Conservation (phyloP, 805 yeast genomes). For the Nakazawaea wickerhamii region DNA sequence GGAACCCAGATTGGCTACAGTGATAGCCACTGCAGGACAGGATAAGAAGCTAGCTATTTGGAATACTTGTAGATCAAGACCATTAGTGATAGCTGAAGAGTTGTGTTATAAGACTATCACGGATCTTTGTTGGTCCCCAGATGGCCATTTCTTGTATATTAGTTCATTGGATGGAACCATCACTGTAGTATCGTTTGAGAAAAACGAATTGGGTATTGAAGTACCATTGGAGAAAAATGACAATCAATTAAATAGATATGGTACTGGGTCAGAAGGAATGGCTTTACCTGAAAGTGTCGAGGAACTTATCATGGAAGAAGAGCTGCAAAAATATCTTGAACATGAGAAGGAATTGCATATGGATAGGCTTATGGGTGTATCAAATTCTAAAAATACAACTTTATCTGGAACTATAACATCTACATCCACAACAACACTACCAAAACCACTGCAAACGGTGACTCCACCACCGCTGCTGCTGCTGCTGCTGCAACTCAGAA, state of each 20-base stretch:
- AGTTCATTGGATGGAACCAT: slow-evolving; percentile 85
- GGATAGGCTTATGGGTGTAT: slow-evolving; percentile 35
- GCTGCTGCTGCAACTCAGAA: too few relatives aligned
- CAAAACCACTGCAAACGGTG: not conserved
- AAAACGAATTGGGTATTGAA: slow-evolving; percentile 52
- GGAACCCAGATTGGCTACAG: slow-evolving; percentile 41
- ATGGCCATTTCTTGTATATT: slow-evolving; percentile 66
- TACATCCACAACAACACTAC: too few relatives aligned
- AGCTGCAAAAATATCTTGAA: slow-evolving; percentile 35
- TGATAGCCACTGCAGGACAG: slow-evolving; percentile 95
- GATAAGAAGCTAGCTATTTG: slow-evolving; percentile 85
- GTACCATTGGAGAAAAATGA: slow-evolving; percentile 64
- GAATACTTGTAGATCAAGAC: slow-evolving; percentile 74
- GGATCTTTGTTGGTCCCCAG: slow-evolving; percentile 85
- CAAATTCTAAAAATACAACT: not conserved
- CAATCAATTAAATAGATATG: slow-evolving; percentile 71
- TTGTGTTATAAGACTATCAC: slow-evolving; percentile 74
- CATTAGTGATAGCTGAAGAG: slow-evolving; percentile 75
- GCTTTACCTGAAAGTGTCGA: slow-evolving; percentile 83
- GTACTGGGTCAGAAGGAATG: slow-evolving; percentile 80
- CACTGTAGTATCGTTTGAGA: slow-evolving; percentile 58
- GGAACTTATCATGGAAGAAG: slow-evolving; percentile 70
- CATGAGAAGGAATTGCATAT: slow-evolving; percentile 28
- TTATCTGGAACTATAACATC: not conserved
- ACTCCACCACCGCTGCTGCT: not conserved